Evolutionary conservation across 2,329 filamentous ascomycete species (phyloP).

Genomic region (Fusarium ramigenum): DNA sequence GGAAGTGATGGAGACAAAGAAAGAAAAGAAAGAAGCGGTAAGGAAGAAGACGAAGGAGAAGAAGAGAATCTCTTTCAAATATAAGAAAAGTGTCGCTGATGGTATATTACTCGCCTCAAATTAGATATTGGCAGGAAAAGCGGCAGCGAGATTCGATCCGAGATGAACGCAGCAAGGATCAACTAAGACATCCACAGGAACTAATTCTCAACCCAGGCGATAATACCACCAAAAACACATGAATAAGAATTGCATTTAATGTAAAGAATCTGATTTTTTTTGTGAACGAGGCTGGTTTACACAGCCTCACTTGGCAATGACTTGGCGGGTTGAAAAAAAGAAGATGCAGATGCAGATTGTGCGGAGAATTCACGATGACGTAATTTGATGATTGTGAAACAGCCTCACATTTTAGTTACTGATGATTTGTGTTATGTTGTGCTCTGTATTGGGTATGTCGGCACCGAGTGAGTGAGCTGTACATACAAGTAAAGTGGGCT

Average conservation of each 20-base stretch:
- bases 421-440: neutral
- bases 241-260: neutral
- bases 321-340: neutral
- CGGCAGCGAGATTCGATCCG: slow-evolving; percentile 26
- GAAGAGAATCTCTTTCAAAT: neutral
- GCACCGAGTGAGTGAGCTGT: neutral
- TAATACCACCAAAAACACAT: neutral
- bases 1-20: slow-evolving; percentile 14
- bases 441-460: neutral
- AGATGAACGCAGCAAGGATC: slow-evolving; percentile 27
- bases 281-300: neutral
- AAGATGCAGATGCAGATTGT: neutral
- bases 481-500: neutral
- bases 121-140: neutral
- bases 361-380: neutral
- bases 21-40: neutral
- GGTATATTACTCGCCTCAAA: neutral
- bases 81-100: neutral
- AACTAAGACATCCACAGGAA: slow-evolving; percentile 15
- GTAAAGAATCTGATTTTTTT: neutral
- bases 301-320: neutral
- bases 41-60: neutral
- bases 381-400: neutral
- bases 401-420: neutral
- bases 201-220: neutral